A percentile compares a stretch with the other conserved stretches of the same genome.
Conservation (phyloP, 2,329 filamentous ascomycete species). For the Colletotrichum eleusines region DNA sequence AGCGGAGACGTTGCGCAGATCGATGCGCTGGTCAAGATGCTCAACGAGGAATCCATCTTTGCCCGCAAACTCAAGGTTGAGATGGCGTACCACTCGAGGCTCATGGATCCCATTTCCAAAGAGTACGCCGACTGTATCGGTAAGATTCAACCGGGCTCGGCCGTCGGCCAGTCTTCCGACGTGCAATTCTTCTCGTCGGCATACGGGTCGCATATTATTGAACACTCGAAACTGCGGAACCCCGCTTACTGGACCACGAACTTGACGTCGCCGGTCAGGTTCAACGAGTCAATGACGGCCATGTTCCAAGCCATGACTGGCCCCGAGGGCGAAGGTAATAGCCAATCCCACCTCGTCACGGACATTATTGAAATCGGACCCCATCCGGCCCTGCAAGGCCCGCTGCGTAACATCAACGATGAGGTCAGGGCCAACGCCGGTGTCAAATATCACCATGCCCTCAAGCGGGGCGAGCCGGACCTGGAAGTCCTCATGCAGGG, state of each 20-base stretch:
- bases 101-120: slow-evolving; percentile 19
- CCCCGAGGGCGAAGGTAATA: slow-evolving; percentile 33
- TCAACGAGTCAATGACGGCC: slow-evolving; percentile 9
- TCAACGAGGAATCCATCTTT: slow-evolving; percentile 47
- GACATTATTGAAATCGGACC: slow-evolving; percentile 28
- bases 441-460: slow-evolving; percentile 8
- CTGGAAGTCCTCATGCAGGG: background rate
- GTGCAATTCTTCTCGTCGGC: slow-evolving; percentile 48
- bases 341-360: background rate
- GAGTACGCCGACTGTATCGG: slow-evolving; percentile 18
- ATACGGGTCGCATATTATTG: background rate
- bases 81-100: slow-evolving; percentile 29
- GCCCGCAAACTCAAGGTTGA: slow-evolving; percentile 36
- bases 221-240: background rate
- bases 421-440: slow-evolving; percentile 46
- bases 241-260: slow-evolving; percentile 20
- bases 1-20: slow-evolving; percentile 61
- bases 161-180: background rate
- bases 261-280: slow-evolving; percentile 17
- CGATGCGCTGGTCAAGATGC: slow-evolving; percentile 52
- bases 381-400: slow-evolving; percentile 23
- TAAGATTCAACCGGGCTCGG: background rate
- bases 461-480: slow-evolving; percentile 7
- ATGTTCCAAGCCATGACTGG: slow-evolving; percentile 41
- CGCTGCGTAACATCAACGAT: slow-evolving; percentile 24